A percentile compares a stretch with the other conserved stretches of the same genome.
Conservation (phyloP, 192 early-diverging fungal species). For the Podila clonocystis region DNA sequence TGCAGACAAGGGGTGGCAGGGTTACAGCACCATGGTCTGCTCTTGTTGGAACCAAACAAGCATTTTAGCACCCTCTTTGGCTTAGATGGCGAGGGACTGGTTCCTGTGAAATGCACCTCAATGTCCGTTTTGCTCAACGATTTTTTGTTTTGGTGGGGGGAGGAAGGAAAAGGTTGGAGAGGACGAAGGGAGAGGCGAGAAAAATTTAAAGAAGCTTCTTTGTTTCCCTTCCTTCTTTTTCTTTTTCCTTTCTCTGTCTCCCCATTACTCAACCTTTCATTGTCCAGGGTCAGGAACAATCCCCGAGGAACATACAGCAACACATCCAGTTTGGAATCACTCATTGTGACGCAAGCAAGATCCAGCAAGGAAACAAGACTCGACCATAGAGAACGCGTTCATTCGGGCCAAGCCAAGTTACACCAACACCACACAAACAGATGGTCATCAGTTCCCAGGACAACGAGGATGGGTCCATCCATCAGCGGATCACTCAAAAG, state of each 20-base stretch:
- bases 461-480: not conserved
- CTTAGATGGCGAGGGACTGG: too few species aligned
- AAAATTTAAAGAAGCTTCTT: not conserved
- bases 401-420: not conserved
- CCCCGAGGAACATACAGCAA: too few species aligned
- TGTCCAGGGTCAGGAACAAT: not conserved
- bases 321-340: not conserved
- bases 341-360: not conserved
- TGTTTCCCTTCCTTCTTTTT: not conserved
- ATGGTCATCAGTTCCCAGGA: constrained; percentile 9
- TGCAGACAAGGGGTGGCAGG: too few species aligned
- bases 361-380: not conserved
- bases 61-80: too few species aligned
- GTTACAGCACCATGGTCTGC: too few species aligned
- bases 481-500: constrained; percentile 13
- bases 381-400: too few species aligned
- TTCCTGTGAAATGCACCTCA: too few species aligned
- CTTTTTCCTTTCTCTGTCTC: not conserved
- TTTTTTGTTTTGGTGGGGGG: not conserved
- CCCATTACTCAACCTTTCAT: not conserved
- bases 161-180: not conserved
- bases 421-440: not conserved
- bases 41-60: too few species aligned
- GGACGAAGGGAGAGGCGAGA: not conserved
- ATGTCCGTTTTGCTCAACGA: too few species aligned